Percentiles rank a stretch among this genome's conserved stretches.
phyloP scores from a whole-genome alignment of 2,329 filamentous ascomycete species.

The Calycina herbarum region DNA sequence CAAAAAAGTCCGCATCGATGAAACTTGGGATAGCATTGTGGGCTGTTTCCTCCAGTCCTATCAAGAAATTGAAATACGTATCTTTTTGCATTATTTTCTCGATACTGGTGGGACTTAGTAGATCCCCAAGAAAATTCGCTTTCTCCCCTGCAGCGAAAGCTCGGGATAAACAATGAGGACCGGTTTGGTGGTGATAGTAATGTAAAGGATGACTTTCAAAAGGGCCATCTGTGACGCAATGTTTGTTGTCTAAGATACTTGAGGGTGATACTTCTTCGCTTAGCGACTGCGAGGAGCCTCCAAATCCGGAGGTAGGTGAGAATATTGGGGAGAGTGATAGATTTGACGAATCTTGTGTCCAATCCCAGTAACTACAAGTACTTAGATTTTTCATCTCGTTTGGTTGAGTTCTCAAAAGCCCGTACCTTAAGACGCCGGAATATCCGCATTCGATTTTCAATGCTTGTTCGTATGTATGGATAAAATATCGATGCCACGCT shows the following conservation, averaged over 20 bases:
- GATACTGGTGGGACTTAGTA: not conserved
- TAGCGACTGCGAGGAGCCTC: not conserved
- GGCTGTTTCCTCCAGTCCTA: not conserved
- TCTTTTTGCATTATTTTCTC: not conserved
- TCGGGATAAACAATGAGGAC: not conserved
- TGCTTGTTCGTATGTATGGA: not conserved
- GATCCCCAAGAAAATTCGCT: not conserved
- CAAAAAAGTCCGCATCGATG: not conserved
- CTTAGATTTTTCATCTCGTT: not conserved
- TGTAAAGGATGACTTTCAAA: not conserved
- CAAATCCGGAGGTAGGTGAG: not conserved
- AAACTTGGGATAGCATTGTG: not conserved
- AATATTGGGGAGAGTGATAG: not conserved
- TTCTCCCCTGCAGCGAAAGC: not conserved
- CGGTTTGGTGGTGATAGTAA: no score
- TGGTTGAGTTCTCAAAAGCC: no score
- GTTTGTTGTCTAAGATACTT: not conserved
- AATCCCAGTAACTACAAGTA: not conserved
- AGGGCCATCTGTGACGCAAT: not conserved
- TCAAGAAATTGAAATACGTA: not conserved
- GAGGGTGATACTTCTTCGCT: not conserved
- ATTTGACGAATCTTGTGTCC: not conserved
- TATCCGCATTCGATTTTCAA: not conserved
- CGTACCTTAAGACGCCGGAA: not conserved
- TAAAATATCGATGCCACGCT: slow-evolving; percentile 1